phyloP scores from a whole-genome alignment of 2,329 filamentous ascomycete genomes.

The Escovopsis sp. region DNA sequence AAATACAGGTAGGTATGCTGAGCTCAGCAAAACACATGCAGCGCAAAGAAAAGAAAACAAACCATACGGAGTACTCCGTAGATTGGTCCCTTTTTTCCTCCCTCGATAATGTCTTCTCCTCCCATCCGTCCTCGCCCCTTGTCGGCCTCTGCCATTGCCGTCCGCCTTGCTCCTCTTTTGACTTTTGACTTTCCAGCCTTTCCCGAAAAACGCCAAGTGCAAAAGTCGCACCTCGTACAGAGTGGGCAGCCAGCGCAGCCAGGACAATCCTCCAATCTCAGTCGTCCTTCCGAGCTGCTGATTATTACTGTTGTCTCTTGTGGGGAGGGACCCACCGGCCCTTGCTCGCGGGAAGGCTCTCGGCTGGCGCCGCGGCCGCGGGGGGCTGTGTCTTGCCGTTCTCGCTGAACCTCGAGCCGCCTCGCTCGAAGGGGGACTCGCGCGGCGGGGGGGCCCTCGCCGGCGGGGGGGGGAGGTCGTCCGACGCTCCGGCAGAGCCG shows the following conservation, averaged over 20 bases:
- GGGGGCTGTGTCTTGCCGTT: constrained; percentile 26
- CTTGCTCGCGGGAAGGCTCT: constrained; percentile 37
- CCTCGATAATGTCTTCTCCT: too few species aligned
- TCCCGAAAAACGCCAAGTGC: constrained; percentile 21
- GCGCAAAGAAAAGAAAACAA: constrained; percentile 7
- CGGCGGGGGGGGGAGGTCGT: constrained; percentile 5
- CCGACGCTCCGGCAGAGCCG: constrained; percentile 16
- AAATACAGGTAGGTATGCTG: constrained; percentile 21
- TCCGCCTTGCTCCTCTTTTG: too few species aligned
- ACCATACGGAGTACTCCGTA: too few species aligned
- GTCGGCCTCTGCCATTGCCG: too few species aligned
- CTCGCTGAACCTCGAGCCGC: constrained; percentile 27
- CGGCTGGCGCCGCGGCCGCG: constrained; percentile 24
- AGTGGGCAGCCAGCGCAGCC: background rate
- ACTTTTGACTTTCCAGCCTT: constrained; percentile 3
- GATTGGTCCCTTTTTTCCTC: too few species aligned
- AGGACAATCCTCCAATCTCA: constrained; percentile 2
- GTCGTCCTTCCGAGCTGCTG: constrained; percentile 11
- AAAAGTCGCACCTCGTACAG: constrained; percentile 8
- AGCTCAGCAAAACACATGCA: constrained; percentile 23
- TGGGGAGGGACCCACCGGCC: constrained; percentile 47
- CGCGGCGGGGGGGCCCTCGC: constrained; percentile 12
- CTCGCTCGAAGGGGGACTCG: constrained; percentile 28
- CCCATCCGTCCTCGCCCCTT: constrained; percentile 12
- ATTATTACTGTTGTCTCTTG: constrained; percentile 14